These are phyloP conservation scores for Vicia sativa DNA, from an alignment of 306 rosid genomes.

Conservation along the genomic window DNA sequence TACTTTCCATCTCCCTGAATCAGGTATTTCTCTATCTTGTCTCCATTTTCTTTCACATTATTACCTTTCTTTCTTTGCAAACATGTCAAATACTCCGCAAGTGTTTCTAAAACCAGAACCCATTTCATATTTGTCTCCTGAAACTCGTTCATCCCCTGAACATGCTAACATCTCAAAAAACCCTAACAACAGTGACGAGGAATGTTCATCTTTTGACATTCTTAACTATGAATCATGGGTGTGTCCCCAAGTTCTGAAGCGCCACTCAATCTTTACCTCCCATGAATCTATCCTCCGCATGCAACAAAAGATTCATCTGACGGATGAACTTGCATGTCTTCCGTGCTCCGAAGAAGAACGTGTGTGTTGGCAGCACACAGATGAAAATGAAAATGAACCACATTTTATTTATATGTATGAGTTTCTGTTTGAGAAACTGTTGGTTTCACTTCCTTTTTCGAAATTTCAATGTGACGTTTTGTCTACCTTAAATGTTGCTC, in stretches of 20 bases:
- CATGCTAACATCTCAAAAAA: neutral
- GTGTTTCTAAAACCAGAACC: too few relatives aligned
- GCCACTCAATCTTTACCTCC: neutral
- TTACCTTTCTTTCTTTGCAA: too few relatives aligned
- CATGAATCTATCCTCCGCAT: neutral
- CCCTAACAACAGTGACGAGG: neutral
- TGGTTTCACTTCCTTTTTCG: neutral
- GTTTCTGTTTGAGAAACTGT: neutral
- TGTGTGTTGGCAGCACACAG: neutral
- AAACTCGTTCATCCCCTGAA: too few relatives aligned
- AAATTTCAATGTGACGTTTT: neutral
- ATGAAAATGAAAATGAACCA: neutral
- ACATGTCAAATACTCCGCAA: too few relatives aligned
- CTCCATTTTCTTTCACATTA: too few relatives aligned
- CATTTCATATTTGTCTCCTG: too few relatives aligned
- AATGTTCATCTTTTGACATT: neutral
- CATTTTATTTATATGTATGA: neutral
- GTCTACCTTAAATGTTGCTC: neutral
- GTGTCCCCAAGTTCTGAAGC: neutral
- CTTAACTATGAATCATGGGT: neutral
- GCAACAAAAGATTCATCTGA: neutral
- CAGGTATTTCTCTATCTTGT: too few relatives aligned
- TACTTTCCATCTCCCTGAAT: too few relatives aligned
- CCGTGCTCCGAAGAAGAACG: neutral
- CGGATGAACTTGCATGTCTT: neutral